phyloP scores from a whole-genome alignment of 805 yeast species.

The Saturnispora besseyi region DNA sequence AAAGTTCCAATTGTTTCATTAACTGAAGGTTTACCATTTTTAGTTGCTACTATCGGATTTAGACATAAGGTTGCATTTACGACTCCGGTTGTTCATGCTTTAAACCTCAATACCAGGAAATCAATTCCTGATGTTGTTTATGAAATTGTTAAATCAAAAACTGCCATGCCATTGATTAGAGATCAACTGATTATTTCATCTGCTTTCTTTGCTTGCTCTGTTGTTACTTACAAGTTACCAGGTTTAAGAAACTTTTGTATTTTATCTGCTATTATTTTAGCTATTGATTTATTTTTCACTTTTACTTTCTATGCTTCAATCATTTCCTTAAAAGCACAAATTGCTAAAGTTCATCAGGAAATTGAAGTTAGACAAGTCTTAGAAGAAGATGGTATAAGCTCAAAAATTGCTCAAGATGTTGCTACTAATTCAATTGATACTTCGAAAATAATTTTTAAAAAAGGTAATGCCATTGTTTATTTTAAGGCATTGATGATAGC shows the following conservation, averaged over 20 bases:
- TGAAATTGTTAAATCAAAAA: constrained; percentile 24
- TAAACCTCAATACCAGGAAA: constrained; percentile 20
- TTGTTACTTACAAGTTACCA: constrained; percentile 56
- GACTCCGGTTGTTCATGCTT: constrained; percentile 40
- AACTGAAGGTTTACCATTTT: constrained; percentile 87
- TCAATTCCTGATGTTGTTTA: constrained; percentile 28
- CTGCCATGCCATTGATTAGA: constrained; percentile 50
- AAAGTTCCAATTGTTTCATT: constrained; percentile 65
- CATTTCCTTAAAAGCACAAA: constrained; percentile 80
- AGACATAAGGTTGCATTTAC: constrained; percentile 75
- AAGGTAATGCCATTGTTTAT: constrained; percentile 37
- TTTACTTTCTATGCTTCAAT: constrained; percentile 79
- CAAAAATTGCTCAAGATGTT: constrained; percentile 64
- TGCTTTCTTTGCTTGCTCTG: constrained; percentile 59
- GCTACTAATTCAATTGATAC: constrained; percentile 31
- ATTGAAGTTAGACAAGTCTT: constrained; percentile 67
- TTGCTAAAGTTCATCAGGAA: constrained; percentile 74
- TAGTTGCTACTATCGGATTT: constrained; percentile 88
- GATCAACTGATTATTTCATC: constrained; percentile 68
- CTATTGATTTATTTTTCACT: constrained; percentile 62
- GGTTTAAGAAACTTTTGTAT: constrained; percentile 77
- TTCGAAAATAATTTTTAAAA: constrained; percentile 26
- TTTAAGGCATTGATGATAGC: constrained; percentile 54
- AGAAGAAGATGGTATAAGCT: constrained; percentile 87
- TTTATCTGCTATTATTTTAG: constrained; percentile 58